Evolutionary conservation across 1,284 basidiomycete genomes (phyloP).

Genomic region (Volvariella surrecta): DNA sequence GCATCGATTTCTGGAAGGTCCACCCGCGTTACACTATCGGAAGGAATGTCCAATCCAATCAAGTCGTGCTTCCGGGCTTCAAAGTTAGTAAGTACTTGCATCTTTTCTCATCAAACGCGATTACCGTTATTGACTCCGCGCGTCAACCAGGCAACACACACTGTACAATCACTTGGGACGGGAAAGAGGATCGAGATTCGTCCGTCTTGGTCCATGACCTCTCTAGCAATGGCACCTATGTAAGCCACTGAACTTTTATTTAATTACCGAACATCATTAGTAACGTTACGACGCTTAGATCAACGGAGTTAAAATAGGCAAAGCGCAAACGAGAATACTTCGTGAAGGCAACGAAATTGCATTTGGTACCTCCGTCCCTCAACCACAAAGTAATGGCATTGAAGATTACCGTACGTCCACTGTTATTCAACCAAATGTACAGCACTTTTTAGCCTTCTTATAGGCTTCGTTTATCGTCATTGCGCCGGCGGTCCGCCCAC

Average conservation of each 20-base stretch:
- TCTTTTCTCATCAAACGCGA: conserved; percentile 4
- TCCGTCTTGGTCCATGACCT: conserved; percentile 61
- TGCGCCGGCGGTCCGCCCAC: conserved; percentile 38
- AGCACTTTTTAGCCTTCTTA: conserved; percentile 9
- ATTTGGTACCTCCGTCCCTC: conserved; percentile 52
- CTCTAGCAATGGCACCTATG: conserved; percentile 84
- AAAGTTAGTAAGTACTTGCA: conserved; percentile 60
- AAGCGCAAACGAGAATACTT: conserved; percentile 47
- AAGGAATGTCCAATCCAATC: conserved; percentile 37
- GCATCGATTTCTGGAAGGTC: conserved; percentile 53
- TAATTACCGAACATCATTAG: conserved; percentile 2
- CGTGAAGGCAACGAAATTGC: conserved; percentile 78
- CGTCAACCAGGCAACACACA: conserved; percentile 51
- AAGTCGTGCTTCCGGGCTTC: conserved; percentile 50
- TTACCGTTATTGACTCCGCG: conserved; percentile 4
- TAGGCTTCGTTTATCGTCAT: conserved; percentile 40
- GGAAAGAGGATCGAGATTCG: conserved; percentile 37
- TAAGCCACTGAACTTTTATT: too few relatives aligned
- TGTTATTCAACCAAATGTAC: conserved; percentile 10
- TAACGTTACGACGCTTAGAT: conserved; percentile 36
- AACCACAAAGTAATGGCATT: conserved; percentile 33
- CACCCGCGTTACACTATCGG: conserved; percentile 43
- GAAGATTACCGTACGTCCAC: conserved; percentile 50
- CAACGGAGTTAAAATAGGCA: conserved; percentile 60
- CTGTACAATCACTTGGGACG: conserved; percentile 60